Evolutionary conservation across 1,284 basidiomycete genomes (phyloP).

Genomic region (Naganishia sp.): DNA sequence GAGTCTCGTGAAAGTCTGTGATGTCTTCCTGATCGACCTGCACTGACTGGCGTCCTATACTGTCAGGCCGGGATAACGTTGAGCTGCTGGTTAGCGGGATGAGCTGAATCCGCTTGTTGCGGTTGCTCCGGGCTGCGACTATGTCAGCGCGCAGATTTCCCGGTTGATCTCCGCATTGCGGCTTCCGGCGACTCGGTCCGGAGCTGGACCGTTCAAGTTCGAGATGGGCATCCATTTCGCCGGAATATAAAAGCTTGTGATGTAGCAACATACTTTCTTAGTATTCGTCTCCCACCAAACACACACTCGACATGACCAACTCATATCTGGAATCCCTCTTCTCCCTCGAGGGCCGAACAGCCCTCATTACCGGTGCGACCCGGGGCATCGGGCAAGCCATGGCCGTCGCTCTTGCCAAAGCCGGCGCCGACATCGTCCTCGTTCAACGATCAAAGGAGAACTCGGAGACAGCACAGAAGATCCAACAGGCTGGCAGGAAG

Average conservation of each 20-base stretch:
- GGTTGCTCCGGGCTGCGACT: too few species aligned
- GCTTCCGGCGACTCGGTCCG: slow-evolving; percentile 1
- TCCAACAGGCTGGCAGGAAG: slow-evolving; percentile 52
- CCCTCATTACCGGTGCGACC: slow-evolving; percentile 47
- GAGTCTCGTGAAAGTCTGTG: too few species aligned
- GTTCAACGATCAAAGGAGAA: slow-evolving; percentile 66
- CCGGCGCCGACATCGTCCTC: slow-evolving; percentile 78
- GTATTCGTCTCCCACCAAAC: background rate
- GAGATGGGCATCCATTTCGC: too few species aligned
- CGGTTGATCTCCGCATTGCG: background rate
- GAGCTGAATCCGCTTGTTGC: too few species aligned
- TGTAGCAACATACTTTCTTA: background rate
- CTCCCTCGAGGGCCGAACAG: slow-evolving; percentile 26
- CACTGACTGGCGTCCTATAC: too few species aligned
- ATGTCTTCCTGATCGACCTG: too few species aligned
- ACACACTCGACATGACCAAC: slow-evolving; percentile 15
- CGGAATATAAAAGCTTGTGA: too few species aligned
- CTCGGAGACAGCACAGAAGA: slow-evolving; percentile 61
- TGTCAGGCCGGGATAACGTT: too few species aligned
- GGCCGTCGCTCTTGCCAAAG: slow-evolving; percentile 57
- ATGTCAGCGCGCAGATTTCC: too few species aligned
- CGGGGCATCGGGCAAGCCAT: slow-evolving; percentile 52
- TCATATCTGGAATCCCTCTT: slow-evolving; percentile 28
- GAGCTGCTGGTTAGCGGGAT: too few species aligned
- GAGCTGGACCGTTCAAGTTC: background rate